Conservation (phyloP, 2,329 filamentous ascomycete species). For the Monilinia laxa region DNA sequence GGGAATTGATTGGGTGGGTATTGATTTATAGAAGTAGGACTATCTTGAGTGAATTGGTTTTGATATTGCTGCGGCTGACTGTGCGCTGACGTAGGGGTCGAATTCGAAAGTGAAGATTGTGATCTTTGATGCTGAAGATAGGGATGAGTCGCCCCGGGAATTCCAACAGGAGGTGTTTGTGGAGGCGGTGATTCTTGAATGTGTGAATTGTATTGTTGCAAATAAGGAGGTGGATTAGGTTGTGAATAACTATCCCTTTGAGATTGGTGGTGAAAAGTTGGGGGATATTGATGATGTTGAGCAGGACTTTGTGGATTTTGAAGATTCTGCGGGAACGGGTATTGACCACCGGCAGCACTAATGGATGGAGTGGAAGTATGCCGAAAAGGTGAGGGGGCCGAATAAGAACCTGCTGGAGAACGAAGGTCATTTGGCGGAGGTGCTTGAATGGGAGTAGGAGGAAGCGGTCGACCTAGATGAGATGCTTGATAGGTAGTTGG, state of each 20-base stretch:
- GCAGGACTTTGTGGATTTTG: conserved; percentile 40
- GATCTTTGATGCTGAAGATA: conserved; percentile 49
- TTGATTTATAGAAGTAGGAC: conserved; percentile 45
- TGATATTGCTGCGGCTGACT: conserved; percentile 49
- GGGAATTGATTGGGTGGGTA: conserved; percentile 35
- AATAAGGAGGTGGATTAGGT: conserved; percentile 31
- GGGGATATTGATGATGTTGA: conserved; percentile 37
- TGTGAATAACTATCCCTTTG: conserved; percentile 39
- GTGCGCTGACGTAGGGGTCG: conserved; percentile 62
- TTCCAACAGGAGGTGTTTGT: conserved; percentile 40
- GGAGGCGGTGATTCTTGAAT: conserved; percentile 37
- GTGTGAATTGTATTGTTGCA: conserved; percentile 37
- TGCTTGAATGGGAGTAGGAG: conserved; percentile 47
- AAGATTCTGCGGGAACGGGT: conserved; percentile 38
- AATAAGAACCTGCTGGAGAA: conserved; percentile 45
- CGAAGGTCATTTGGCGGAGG: conserved; percentile 43
- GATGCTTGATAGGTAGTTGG: conserved; percentile 38
- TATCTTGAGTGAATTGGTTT: conserved; percentile 51
- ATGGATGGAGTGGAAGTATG: conserved; percentile 38
- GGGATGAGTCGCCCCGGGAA: conserved; percentile 39
- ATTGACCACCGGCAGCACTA: conserved; percentile 32
- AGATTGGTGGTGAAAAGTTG: conserved; percentile 26
- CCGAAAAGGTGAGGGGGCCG: conserved; percentile 41
- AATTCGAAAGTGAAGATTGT: conserved; percentile 57
- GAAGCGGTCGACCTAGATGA: conserved; percentile 39